Evolutionary conservation across 345 rosid species (phyloP), one percentile per base, ranked within the genome.

Genomic region (Jatropha curcas): DNA sequence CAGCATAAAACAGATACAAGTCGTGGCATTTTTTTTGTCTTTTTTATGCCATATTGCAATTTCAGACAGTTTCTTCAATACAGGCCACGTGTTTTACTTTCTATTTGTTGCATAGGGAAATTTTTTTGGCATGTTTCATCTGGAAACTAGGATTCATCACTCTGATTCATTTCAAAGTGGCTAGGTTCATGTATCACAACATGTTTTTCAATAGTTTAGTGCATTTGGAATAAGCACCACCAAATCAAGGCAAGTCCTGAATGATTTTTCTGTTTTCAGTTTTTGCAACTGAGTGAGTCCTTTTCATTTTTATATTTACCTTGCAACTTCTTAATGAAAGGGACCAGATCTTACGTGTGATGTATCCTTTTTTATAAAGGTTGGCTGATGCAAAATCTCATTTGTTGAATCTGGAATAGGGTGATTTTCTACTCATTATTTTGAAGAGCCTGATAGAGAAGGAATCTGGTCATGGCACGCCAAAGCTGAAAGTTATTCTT

Each of bases 361-460:
- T 67, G 20, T 50, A n/a, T 16, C 28, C 27, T 30, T 60, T 60
- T 9, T 9, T 28, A 27, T 17, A 2, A 30, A 30, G 35, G 4
- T 60, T 60, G 25, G n/a, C 5, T n/a, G 4, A 55, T 17, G 52
- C 6, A 46, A 60, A 27, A 16, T 24, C 48, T 41, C 37, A 35
- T 20, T 67, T 55, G 51, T 68, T 79, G 67, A 70, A 41, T 48
- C 19, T 60, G 22, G 59, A 57, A 62, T 88, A 94, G 98, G 93
- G 96, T 73, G 97, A 91, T 84, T 94, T 94, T 84, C 89, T 94
- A 41, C 97, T 94, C 68, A 90, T 92, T 81, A 84, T 94, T 83
- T 82, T 90, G 93, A 91, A 88, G 91, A 89, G 86, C 76, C 84
- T 94, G 83, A 83, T 94, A 76, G 97, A 94, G 81, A 88, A 88